Percentiles rank a stretch among this genome's conserved stretches.
These are phyloP conservation scores for Coffea humblotiana DNA, from an alignment of 305 asterid species.

Conservation along the genomic window DNA sequence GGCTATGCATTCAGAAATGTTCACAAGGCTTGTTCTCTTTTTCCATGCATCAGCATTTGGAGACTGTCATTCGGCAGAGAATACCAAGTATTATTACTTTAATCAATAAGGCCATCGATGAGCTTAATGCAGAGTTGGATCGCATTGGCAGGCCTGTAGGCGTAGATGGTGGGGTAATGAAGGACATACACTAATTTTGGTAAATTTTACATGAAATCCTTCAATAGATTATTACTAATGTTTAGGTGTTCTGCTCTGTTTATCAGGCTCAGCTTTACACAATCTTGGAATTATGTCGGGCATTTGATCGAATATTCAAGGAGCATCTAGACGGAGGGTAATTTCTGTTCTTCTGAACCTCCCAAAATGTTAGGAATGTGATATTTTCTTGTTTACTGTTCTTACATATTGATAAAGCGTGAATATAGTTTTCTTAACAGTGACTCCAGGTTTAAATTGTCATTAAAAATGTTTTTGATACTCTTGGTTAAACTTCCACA, in stretches of 20 bases:
- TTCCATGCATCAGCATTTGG: conserved; percentile 74
- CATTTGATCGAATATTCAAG: conserved; percentile 83
- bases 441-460: background rate
- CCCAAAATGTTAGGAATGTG: background rate
- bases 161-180: conserved; percentile 92
- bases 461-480: background rate
- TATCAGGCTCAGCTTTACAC: conserved; percentile 89
- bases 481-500: background rate
- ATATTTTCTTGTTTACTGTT: background rate
- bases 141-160: conserved; percentile 92
- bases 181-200: conserved; percentile 17
- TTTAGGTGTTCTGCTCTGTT: conserved; percentile 25
- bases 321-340: conserved; percentile 99
- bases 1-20: conserved; percentile 13
- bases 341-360: conserved; percentile 17
- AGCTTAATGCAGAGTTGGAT: conserved; percentile 93
- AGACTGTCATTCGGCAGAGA: conserved; percentile 85
- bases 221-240: conserved; percentile 7
- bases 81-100: conserved; percentile 94
- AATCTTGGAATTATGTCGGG: conserved; percentile 97
- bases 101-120: conserved; percentile 89
- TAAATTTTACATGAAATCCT: conserved; percentile 11
- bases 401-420: background rate
- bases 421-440: background rate
- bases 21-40: conserved; percentile 5